phyloP scores from a whole-genome alignment of 495 filamentous ascomycete genomes.

The Usnea hakonensis region DNA sequence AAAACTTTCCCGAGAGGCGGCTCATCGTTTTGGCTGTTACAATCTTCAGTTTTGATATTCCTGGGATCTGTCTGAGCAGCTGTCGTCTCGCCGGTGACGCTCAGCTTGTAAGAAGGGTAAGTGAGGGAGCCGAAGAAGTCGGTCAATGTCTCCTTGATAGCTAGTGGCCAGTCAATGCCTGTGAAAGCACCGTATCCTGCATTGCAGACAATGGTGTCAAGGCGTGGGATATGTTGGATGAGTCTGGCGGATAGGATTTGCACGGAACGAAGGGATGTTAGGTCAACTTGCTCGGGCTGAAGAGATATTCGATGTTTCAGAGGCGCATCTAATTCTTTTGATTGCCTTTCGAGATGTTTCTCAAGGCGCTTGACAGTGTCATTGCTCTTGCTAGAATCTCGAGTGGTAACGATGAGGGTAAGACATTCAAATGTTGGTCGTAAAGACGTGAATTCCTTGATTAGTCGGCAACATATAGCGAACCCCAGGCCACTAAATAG shows the following conservation, averaged over 20 bases:
- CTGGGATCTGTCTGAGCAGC: constrained; percentile 25
- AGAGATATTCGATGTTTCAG: constrained; percentile 36
- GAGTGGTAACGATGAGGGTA: constrained; percentile 47
- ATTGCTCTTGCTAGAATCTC: constrained; percentile 38
- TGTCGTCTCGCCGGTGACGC: constrained; percentile 49
- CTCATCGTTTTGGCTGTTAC: constrained; percentile 29
- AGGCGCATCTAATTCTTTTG: constrained; percentile 14
- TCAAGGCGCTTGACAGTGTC: constrained; percentile 37
- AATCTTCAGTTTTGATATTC: constrained; percentile 9
- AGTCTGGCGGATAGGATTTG: constrained; percentile 44
- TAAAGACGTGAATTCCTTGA: constrained; percentile 76
- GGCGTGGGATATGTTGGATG: constrained; percentile 45
- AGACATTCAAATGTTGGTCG: constrained; percentile 53
- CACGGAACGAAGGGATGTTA: constrained; percentile 48
- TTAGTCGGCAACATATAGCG: constrained; percentile 75
- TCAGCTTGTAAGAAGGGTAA: constrained; percentile 69
- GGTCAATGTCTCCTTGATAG: constrained; percentile 53
- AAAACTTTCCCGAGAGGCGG: constrained; percentile 71
- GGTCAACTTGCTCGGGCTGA: constrained; percentile 47
- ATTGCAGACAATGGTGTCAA: constrained; percentile 79
- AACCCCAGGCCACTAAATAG: constrained; percentile 74
- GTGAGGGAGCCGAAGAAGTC: constrained; percentile 62
- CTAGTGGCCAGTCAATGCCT: constrained; percentile 63
- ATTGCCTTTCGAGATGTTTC: constrained; percentile 30
- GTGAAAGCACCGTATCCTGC: constrained; percentile 83